Evolutionary conservation across 768 basidiomycete species (phyloP).

Genomic region (Lactarius trivialis): DNA sequence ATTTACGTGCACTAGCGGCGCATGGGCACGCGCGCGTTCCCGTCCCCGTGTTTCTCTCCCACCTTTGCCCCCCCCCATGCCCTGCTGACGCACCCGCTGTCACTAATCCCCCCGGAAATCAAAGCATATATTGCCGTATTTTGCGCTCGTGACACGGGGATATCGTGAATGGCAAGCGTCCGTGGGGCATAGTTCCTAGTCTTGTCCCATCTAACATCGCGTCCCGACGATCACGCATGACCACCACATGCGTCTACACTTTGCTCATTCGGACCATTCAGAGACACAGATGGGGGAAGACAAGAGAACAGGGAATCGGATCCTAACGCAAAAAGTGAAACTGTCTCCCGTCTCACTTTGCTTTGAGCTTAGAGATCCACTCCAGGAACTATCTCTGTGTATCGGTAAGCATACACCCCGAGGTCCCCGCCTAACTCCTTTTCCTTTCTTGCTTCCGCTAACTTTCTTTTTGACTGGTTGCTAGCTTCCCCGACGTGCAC

Average conservation of each 20-base stretch:
- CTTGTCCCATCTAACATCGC: conserved; percentile 1
- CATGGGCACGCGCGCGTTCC: neutral
- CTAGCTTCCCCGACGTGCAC: neutral
- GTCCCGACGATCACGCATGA: neutral
- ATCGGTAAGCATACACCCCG: neutral
- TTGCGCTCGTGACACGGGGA: conserved; percentile 18
- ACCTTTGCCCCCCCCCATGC: neutral
- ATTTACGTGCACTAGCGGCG: conserved; percentile 12
- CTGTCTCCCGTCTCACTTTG: neutral
- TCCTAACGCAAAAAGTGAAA: neutral
- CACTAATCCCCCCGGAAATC: conserved; percentile 9
- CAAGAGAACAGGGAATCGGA: neutral
- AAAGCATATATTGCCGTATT: conserved; percentile 11
- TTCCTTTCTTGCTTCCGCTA: neutral
- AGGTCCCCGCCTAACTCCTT: neutral
- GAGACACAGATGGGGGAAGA: neutral
- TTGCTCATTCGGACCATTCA: neutral
- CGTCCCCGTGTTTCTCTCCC: conserved; percentile 1
- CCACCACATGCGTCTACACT: neutral
- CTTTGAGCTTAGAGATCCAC: neutral
- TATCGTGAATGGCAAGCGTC: conserved; percentile 1
- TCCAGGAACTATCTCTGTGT: neutral
- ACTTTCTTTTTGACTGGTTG: neutral
- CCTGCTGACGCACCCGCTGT: conserved; percentile 14
- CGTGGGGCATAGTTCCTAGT: neutral